Conservation (phyloP, 495 filamentous ascomycete species). For the Viridothelium virens region DNA sequence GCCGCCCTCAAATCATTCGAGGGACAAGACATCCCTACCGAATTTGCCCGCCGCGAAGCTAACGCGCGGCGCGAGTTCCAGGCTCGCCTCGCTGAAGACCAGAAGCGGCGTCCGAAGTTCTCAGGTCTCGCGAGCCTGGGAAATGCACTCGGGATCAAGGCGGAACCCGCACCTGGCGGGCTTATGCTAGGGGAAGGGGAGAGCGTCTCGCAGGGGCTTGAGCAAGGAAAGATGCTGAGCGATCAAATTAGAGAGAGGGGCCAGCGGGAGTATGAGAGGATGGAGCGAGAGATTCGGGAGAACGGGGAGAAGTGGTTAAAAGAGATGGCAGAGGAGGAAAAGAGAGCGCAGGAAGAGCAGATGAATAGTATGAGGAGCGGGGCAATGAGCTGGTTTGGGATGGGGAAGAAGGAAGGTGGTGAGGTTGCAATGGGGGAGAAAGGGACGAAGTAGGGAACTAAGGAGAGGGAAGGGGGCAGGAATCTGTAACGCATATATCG, state of each 20-base stretch:
- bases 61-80: conserved; percentile 71
- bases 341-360: conserved; percentile 78
- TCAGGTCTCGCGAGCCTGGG: conserved; percentile 51
- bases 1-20: conserved; percentile 80
- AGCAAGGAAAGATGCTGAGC: conserved; percentile 88
- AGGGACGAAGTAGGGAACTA: background rate
- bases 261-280: conserved; percentile 75
- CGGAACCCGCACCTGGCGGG: conserved; percentile 28
- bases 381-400: conserved; percentile 50
- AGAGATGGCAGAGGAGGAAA: conserved; percentile 77
- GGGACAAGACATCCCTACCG: conserved; percentile 72
- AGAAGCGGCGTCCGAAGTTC: conserved; percentile 51
- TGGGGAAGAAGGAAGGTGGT: conserved; percentile 13
- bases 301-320: conserved; percentile 91
- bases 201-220: conserved; percentile 60
- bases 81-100: conserved; percentile 63
- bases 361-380: conserved; percentile 78
- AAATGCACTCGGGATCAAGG: conserved; percentile 66
- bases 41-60: conserved; percentile 85
- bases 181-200: conserved; percentile 57
- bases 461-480: background rate
- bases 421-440: background rate
- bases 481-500: background rate
- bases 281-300: conserved; percentile 81
- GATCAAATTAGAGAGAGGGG: conserved; percentile 88